Conservation (phyloP, 179 eudicot genomes). For the Spergularia azorica region DNA sequence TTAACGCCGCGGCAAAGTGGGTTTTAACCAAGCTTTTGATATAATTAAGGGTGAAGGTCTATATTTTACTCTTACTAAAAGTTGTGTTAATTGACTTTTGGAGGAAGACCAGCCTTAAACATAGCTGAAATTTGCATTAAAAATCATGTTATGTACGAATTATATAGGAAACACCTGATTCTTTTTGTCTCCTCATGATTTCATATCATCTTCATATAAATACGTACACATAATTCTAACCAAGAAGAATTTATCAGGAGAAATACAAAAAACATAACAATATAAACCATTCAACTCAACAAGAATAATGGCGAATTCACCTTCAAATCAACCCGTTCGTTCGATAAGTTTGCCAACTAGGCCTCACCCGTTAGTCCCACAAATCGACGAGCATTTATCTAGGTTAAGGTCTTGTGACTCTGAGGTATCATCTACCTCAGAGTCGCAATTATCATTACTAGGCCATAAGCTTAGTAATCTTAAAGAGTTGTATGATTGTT, state of each 20-base stretch:
- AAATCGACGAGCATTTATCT: conserved; percentile 31
- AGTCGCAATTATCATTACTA: conserved; percentile 23
- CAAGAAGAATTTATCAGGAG: background rate
- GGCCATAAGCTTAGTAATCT: conserved; percentile 36
- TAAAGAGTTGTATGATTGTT: conserved; percentile 32
- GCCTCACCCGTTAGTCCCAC: conserved; percentile 39
- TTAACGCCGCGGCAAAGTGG: conserved; percentile 30
- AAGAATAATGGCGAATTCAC: conserved; percentile 36
- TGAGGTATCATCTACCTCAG: conserved; percentile 26
- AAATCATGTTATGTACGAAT: conserved; percentile 19
- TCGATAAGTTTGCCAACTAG: conserved; percentile 53
- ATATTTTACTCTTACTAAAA: background rate
- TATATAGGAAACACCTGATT: conserved; percentile 17
- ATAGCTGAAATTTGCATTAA: conserved; percentile 24
- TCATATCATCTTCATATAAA: conserved; percentile 7
- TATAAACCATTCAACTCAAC: no score
- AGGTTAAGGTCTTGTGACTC: conserved; percentile 26
- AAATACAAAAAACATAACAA: conserved; percentile 1
- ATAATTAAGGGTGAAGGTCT: conserved; percentile 3
- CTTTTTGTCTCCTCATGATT: conserved; percentile 17
- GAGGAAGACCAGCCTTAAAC: conserved; percentile 37
- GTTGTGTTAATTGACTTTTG: conserved; percentile 4
- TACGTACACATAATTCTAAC: conserved; percentile 1
- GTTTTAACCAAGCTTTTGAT: background rate
- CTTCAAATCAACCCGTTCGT: conserved; percentile 42